phyloP scores from a whole-genome alignment of 768 basidiomycete species.

The Rickenella mellea region DNA sequence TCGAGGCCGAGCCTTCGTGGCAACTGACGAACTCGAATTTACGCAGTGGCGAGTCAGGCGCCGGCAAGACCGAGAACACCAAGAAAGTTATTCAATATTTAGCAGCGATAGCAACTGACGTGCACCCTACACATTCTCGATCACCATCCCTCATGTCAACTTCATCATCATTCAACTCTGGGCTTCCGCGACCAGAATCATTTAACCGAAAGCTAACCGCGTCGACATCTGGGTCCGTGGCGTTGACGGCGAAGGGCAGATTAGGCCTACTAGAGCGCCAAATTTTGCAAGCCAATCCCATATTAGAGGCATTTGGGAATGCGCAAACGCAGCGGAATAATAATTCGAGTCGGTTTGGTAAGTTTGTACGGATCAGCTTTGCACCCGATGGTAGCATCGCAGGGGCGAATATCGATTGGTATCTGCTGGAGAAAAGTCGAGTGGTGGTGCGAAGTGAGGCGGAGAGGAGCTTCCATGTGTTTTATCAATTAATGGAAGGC shows the following conservation, averaged over 20 bases:
- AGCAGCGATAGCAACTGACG: slow-evolving; percentile 88
- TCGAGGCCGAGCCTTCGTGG: slow-evolving; percentile 1
- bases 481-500: slow-evolving; percentile 89
- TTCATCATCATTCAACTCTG: slow-evolving; percentile 31
- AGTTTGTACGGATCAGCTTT: slow-evolving; percentile 95
- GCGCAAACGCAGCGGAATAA: slow-evolving; percentile 98
- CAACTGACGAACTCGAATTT: slow-evolving; percentile 8
- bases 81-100: slow-evolving; percentile 99
- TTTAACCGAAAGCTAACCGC: slow-evolving; percentile 43
- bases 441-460: slow-evolving; percentile 83
- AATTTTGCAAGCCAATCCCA: slow-evolving; percentile 95
- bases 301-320: slow-evolving; percentile 96
- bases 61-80: slow-evolving; percentile 97
- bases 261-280: slow-evolving; percentile 90
- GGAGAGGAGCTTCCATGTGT: slow-evolving; percentile 93
- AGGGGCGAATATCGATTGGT: slow-evolving; percentile 99
- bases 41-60: slow-evolving; percentile 90
- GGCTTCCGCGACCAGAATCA: slow-evolving; percentile 58
- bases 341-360: slow-evolving; percentile 97
- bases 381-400: slow-evolving; percentile 89
- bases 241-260: slow-evolving; percentile 57
- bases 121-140: slow-evolving; percentile 59
- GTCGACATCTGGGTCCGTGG: slow-evolving; percentile 32
- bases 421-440: slow-evolving; percentile 92
- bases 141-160: slow-evolving; percentile 51